Evolutionary conservation across 2,329 filamentous ascomycete genomes (phyloP).

Genomic region (Septoria petroselini): DNA sequence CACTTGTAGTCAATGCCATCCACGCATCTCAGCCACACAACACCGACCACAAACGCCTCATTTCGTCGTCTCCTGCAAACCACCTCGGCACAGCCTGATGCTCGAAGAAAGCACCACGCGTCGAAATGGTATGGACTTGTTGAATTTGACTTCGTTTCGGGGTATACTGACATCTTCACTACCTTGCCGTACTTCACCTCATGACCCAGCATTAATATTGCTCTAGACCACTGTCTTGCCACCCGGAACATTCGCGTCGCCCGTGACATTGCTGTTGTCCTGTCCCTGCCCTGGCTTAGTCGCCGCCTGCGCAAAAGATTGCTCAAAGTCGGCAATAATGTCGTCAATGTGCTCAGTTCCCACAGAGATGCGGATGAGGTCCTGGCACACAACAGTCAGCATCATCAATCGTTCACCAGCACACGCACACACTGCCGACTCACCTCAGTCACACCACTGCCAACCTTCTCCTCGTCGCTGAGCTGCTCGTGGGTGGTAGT

Average conservation of each 20-base stretch:
- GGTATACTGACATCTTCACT: slow-evolving; percentile 7
- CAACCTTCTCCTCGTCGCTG: slow-evolving; percentile 72
- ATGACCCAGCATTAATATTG: neutral
- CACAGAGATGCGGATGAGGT: slow-evolving; percentile 91
- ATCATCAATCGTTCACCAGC: neutral
- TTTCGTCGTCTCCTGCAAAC: no score
- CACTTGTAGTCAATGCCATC: no score
- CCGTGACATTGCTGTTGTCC: slow-evolving; percentile 26
- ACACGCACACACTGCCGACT: neutral
- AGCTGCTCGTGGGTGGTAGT: slow-evolving; percentile 93
- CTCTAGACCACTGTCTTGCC: slow-evolving; percentile 22
- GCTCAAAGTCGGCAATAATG: slow-evolving; percentile 92
- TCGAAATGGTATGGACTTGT: no score
- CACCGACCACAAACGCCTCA: no score
- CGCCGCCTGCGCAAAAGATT: slow-evolving; percentile 67
- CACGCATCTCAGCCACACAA: no score
- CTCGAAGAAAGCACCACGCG: no score
- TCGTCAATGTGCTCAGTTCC: slow-evolving; percentile 97
- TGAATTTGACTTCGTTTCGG: neutral
- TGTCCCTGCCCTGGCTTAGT: slow-evolving; percentile 42
- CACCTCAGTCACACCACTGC: slow-evolving; percentile 69
- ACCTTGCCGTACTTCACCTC: no score
- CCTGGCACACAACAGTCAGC: slow-evolving; percentile 49
- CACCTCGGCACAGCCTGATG: neutral
- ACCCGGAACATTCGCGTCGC: slow-evolving; percentile 26